Evolutionary conservation across 2,329 filamentous ascomycete species (phyloP), one percentile per base, ranked within the genome.

Genomic region (Capronia americana): DNA sequence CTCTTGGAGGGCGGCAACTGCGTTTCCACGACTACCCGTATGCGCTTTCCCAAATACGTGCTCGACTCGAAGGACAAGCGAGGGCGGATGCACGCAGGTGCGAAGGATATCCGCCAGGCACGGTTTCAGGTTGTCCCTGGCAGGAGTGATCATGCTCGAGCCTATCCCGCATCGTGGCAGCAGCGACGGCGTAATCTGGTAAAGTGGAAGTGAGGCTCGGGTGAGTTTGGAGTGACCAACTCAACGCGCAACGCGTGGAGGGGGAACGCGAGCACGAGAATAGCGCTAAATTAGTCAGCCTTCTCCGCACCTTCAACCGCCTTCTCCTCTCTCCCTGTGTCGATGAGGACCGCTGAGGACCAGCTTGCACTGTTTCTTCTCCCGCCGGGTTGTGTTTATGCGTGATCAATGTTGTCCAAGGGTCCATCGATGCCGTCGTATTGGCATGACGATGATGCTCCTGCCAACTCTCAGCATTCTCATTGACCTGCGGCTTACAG

Each of bases 61-160:
- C 55, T 75, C 73, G 53, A 75, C 71, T 41, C 72, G 71, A 23
- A 76, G 70, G 30, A 71, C 30, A 12, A 75, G 69, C 24, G 68
- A 65, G 17, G 69, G 59, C 2, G 74, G 74, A 53, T 72, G 67
- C 20, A 74, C 66, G 14, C 71, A 72, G 3, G 74, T 75, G 32
- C 74, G 74, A 63, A 76, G 65, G 20, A 75, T 69, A 67, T 75
- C 74, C n/a, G 71, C 73, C 28, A 76, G 70, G 55, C 73, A 75
- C 61, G 74, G 74, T 53, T 61, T 57, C 46, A 69, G 65, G 10
- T 64, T 23, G 59, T 28, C 51, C 32, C 54, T 50, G 56, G 50
- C 63, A 68, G 55, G 56, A 56, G 64, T 53, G 38, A 38, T 57
- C 65, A 67, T 67, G 41, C 65, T 67, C 61, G 32, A 61, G 44